phyloP scores from a whole-genome alignment of 768 basidiomycete genomes.

The Boletus huronensis region DNA sequence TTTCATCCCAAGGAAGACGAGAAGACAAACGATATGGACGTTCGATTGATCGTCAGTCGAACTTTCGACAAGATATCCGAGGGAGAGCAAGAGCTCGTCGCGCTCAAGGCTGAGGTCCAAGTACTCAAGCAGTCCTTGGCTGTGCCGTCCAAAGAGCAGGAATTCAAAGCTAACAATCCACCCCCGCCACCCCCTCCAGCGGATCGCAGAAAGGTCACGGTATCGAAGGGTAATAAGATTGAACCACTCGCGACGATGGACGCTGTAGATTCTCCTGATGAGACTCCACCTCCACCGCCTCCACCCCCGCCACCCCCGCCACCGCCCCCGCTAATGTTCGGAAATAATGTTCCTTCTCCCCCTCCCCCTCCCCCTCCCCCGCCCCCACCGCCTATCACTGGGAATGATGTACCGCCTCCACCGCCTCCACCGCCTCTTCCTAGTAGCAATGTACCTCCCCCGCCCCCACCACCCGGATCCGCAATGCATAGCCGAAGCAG shows the following conservation, averaged over 20 bases:
- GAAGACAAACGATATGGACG: slow-evolving; percentile 53
- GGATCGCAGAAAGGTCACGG: slow-evolving; percentile 5
- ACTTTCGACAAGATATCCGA: slow-evolving; percentile 65
- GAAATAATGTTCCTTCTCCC: slow-evolving; percentile 1
- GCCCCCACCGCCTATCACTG: slow-evolving; percentile 18
- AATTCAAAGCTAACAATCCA: slow-evolving; percentile 63
- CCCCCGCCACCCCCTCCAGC: slow-evolving; percentile 60
- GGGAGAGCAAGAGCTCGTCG: slow-evolving; percentile 63
- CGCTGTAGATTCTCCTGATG: slow-evolving; percentile 4
- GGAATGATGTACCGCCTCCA: too few species aligned
- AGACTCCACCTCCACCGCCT: slow-evolving; percentile 21
- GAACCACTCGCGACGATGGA: slow-evolving; percentile 12
- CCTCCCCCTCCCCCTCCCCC: slow-evolving; percentile 30
- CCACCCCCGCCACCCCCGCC: slow-evolving; percentile 37
- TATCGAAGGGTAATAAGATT: slow-evolving; percentile 5
- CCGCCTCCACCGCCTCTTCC: slow-evolving; percentile 33
- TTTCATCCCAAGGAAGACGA: slow-evolving; percentile 53
- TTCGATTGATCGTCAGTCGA: slow-evolving; percentile 64
- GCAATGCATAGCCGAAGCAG: slow-evolving; percentile 33
- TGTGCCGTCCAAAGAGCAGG: slow-evolving; percentile 57
- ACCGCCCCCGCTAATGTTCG: slow-evolving; percentile 34
- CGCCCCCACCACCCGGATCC: slow-evolving; percentile 26
- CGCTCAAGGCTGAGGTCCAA: slow-evolving; percentile 48
- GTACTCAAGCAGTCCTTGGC: slow-evolving; percentile 50
- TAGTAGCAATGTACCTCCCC: slow-evolving; percentile 16